Evolutionary conservation across 2,329 filamentous ascomycete species (phyloP).

Genomic region (Piedraia hortae): DNA sequence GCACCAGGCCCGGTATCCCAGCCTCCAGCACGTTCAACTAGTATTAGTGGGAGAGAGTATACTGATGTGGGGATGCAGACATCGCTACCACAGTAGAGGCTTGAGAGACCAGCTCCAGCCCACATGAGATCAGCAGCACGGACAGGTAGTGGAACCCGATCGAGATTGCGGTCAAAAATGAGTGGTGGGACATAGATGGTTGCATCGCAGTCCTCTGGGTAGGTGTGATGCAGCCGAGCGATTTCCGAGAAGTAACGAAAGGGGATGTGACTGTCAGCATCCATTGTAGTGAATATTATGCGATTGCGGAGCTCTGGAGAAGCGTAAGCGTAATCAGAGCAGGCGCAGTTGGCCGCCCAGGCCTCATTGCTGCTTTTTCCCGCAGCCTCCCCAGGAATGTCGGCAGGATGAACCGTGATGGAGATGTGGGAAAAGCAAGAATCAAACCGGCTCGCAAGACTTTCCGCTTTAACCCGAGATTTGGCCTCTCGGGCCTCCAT

Average conservation of each 20-base stretch:
- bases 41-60: constrained; percentile 38
- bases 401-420: constrained; percentile 37
- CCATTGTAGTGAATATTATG: constrained; percentile 15
- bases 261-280: constrained; percentile 44
- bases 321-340: constrained; percentile 27
- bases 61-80: constrained; percentile 47
- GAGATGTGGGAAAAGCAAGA: constrained; percentile 39
- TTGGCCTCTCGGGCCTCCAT: constrained; percentile 43
- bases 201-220: constrained; percentile 31
- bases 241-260: constrained; percentile 39
- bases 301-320: background rate
- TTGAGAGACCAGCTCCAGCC: constrained; percentile 42
- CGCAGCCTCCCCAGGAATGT: constrained; percentile 38
- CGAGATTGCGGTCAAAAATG: constrained; percentile 47
- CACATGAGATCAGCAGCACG: constrained; percentile 46
- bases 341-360: constrained; percentile 40
- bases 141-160: constrained; percentile 37
- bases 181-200: constrained; percentile 43
- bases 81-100: constrained; percentile 33
- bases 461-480: constrained; percentile 32
- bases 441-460: constrained; percentile 32
- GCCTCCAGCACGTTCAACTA: constrained; percentile 40
- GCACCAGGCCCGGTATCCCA: constrained; percentile 46
- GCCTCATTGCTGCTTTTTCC: constrained; percentile 50
- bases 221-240: constrained; percentile 31